Evolutionary conservation across 768 basidiomycete species (phyloP).

Genomic region (Lanmaoa pseudosensibilis): DNA sequence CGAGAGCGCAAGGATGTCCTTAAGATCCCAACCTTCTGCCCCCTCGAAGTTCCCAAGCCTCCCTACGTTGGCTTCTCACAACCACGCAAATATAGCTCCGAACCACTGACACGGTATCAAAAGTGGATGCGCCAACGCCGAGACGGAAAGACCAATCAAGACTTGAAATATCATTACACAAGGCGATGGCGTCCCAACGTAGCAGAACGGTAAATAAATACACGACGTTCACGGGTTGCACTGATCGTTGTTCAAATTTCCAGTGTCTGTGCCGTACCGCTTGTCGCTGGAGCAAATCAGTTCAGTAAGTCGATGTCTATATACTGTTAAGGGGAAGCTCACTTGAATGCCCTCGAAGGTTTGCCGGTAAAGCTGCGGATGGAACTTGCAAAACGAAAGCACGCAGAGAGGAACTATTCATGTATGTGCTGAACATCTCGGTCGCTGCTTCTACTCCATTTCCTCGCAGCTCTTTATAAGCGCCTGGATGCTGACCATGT

Average conservation of each 20-base stretch:
- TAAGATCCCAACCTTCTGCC: slow-evolving; percentile 49
- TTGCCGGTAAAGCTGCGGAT: slow-evolving; percentile 43
- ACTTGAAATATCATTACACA: slow-evolving; percentile 60
- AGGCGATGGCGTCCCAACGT: slow-evolving; percentile 37
- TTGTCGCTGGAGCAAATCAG: slow-evolving; percentile 52
- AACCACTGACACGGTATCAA: slow-evolving; percentile 48
- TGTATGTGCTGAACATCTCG: slow-evolving; percentile 19
- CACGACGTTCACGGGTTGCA: background rate
- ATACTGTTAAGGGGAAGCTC: background rate
- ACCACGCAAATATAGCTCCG: slow-evolving; percentile 41
- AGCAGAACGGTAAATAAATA: slow-evolving; percentile 56
- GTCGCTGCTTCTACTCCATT: slow-evolving; percentile 4
- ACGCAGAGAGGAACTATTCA: slow-evolving; percentile 27
- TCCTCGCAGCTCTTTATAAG: slow-evolving; percentile 49
- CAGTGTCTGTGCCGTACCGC: slow-evolving; percentile 56
- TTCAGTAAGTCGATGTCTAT: slow-evolving; percentile 37
- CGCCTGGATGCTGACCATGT: slow-evolving; percentile 51
- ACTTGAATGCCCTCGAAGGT: slow-evolving; percentile 31
- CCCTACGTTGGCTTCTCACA: slow-evolving; percentile 47
- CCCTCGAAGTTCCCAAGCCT: slow-evolving; percentile 26
- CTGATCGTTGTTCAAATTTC: background rate
- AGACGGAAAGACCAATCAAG: slow-evolving; percentile 19
- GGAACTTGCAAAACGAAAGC: slow-evolving; percentile 32
- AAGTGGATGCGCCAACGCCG: slow-evolving; percentile 35
- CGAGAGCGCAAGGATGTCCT: slow-evolving; percentile 35